These are phyloP conservation scores for Cornus kousa DNA, from an alignment of 148 eudicot genomes.

Conservation along the genomic window DNA sequence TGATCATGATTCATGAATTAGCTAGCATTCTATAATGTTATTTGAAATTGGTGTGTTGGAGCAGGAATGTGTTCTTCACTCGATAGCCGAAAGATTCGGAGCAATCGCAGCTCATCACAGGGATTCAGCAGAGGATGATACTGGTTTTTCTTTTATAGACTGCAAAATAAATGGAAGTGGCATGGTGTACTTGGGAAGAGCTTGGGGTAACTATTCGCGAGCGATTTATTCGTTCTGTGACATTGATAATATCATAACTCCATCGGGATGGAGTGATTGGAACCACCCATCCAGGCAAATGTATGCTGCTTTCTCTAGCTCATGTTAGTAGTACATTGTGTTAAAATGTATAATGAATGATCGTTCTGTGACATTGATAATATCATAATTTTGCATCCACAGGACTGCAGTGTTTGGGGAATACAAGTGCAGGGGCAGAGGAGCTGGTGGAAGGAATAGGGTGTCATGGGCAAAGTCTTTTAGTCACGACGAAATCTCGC, in stretches of 20 bases:
- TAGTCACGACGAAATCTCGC: conserved; percentile 42
- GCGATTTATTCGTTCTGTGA: conserved; percentile 60
- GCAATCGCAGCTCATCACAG: conserved; percentile 93
- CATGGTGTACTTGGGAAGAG: conserved; percentile 61
- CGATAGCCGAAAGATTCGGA: conserved; percentile 49
- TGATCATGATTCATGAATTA: neutral
- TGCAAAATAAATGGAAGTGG: conserved; percentile 71
- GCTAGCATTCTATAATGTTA: neutral
- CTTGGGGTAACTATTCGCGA: conserved; percentile 88
- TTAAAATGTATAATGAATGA: neutral
- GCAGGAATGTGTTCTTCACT: conserved; percentile 68
- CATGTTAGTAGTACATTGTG: no score
- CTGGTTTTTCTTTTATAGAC: conserved; percentile 84
- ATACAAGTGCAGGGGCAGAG: conserved; percentile 63
- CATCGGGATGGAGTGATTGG: conserved; percentile 86
- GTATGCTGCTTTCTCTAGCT: conserved; percentile 26
- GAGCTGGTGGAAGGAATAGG: conserved; percentile 51
- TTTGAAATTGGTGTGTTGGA: neutral
- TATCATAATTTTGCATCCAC: no score
- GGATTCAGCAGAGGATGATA: conserved; percentile 45
- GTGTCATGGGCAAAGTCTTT: conserved; percentile 66
- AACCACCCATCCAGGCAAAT: conserved; percentile 38
- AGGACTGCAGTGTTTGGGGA: conserved; percentile 85
- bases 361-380: no score
- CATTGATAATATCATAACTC: conserved; percentile 55